Conservation (phyloP, 2,329 filamentous ascomycete species). For the Parafenestella ontariensis region DNA sequence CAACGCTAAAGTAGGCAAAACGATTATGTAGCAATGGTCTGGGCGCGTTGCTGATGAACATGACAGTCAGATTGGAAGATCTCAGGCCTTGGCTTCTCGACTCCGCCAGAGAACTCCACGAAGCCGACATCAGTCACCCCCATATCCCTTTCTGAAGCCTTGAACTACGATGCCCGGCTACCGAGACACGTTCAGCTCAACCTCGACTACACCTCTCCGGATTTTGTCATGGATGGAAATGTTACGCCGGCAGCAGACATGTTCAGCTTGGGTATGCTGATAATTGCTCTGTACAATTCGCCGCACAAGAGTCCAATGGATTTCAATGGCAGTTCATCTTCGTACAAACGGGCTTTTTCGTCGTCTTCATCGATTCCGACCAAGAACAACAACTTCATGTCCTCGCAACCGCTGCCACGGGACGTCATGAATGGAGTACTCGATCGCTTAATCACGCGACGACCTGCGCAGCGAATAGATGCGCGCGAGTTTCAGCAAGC, state of each 20-base stretch:
- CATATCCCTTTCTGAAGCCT: slow-evolving; percentile 80
- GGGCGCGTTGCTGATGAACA: slow-evolving; percentile 34
- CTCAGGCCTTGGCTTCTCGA: slow-evolving; percentile 89
- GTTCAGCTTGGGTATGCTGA: slow-evolving; percentile 89
- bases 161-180: slow-evolving; percentile 84
- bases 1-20: slow-evolving; percentile 78
- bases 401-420: slow-evolving; percentile 77
- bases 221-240: slow-evolving; percentile 92
- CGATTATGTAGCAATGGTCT: slow-evolving; percentile 10
- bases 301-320: slow-evolving; percentile 89
- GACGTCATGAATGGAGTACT: slow-evolving; percentile 79
- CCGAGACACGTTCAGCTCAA: slow-evolving; percentile 85
- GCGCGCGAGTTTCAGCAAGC: slow-evolving; percentile 93
- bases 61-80: slow-evolving; percentile 94
- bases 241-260: slow-evolving; percentile 85
- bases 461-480: slow-evolving; percentile 85
- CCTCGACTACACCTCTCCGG: slow-evolving; percentile 91
- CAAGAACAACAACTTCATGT: slow-evolving; percentile 82
- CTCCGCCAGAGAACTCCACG: slow-evolving; percentile 77
- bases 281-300: slow-evolving; percentile 91
- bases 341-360: slow-evolving; percentile 84
- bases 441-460: slow-evolving; percentile 83
- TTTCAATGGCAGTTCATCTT: slow-evolving; percentile 77
- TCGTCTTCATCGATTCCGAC: slow-evolving; percentile 81
- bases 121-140: slow-evolving; percentile 78